Evolutionary conservation across 306 rosid species (phyloP), one percentile per base, ranked within the genome.

Genomic region (Fragaria ananassa): DNA sequence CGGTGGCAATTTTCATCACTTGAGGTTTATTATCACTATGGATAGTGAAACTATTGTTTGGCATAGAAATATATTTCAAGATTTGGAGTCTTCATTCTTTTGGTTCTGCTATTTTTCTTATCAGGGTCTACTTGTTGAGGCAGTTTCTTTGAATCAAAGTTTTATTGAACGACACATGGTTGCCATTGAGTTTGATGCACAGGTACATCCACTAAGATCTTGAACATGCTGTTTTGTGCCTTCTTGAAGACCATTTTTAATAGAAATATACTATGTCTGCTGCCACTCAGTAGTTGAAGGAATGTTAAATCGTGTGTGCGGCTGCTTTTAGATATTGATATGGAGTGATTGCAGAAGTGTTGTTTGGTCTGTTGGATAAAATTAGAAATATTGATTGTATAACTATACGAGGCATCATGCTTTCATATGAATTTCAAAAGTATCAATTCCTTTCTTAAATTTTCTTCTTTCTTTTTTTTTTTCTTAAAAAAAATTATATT

Each of bases 51-150:
- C 15, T 31, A 29, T 41, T 76, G 31, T 57, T 23, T n/a, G 19
- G 9, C 5, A 45, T 18, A 14, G 29, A 15, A 14, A 47, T 11
- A 23, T 54, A 29, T 65, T 64, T 27, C 37, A 44, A 46, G 61
- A 62, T 34, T 27, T 85, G 27, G 70, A 29, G 75, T 51, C 25
- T 79, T 68, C 54, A 14, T 44, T 68, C 68, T 76, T 74, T 39
- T 81, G 51, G 61, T 70, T 56, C 15, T 53, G 39, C 72, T 71
- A 47, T 45, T 72, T 31, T 68, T 11, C 70, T 84, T 57, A 67
- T 77, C 93, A 95, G 98, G 66, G 83, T 68, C 80, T 88, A 76
- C 91, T 95, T 78, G 86, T 88, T 72, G 92, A 90, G 71, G 88
- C 91, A 66, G 85, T 82, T 76, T 83, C 85, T 77, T 82, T 77